Evolutionary conservation across 352 stramenopile species (phyloP).

Genomic region (Pythium sp.): DNA sequence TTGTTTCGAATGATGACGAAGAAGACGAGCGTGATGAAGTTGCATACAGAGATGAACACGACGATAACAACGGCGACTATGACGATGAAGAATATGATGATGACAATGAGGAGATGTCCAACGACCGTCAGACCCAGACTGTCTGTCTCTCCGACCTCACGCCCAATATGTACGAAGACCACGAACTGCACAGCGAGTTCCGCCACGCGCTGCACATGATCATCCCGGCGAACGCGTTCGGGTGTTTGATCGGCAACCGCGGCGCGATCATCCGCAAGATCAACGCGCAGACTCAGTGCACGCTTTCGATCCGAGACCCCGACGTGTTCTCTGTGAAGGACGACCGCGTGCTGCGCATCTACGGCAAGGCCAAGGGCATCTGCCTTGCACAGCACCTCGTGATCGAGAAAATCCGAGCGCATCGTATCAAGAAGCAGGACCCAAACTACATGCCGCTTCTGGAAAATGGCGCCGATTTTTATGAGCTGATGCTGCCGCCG

Average conservation of each 20-base stretch:
- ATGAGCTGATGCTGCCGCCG: constrained; percentile 18
- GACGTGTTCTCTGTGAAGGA: constrained; percentile 41
- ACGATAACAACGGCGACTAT: background rate
- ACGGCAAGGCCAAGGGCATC: constrained; percentile 55
- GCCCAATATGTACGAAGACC: constrained; percentile 52
- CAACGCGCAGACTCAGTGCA: constrained; percentile 43
- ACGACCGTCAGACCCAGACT: background rate
- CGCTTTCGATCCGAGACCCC: constrained; percentile 43
- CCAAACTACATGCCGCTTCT: constrained; percentile 43
- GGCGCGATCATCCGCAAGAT: constrained; percentile 51
- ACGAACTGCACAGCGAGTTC: constrained; percentile 52
- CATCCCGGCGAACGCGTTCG: constrained; percentile 48
- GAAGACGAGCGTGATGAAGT: background rate
- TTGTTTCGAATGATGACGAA: constrained; percentile 3
- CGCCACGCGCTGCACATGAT: constrained; percentile 62
- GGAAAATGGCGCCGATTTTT: constrained; percentile 16
- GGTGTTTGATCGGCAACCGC: constrained; percentile 47
- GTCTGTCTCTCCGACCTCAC: constrained; percentile 20
- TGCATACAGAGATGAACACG: background rate
- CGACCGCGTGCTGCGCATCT: constrained; percentile 55
- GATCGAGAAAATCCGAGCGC: constrained; percentile 51
- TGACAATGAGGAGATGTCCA: background rate
- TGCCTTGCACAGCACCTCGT: constrained; percentile 60
- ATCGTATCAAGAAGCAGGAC: constrained; percentile 39
- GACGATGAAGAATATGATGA: background rate